Percentiles rank a stretch among this genome's conserved stretches.
These are phyloP conservation scores for Talaromyces sp. DNA, from an alignment of 2,329 filamentous ascomycete genomes.

Conservation along the genomic window DNA sequence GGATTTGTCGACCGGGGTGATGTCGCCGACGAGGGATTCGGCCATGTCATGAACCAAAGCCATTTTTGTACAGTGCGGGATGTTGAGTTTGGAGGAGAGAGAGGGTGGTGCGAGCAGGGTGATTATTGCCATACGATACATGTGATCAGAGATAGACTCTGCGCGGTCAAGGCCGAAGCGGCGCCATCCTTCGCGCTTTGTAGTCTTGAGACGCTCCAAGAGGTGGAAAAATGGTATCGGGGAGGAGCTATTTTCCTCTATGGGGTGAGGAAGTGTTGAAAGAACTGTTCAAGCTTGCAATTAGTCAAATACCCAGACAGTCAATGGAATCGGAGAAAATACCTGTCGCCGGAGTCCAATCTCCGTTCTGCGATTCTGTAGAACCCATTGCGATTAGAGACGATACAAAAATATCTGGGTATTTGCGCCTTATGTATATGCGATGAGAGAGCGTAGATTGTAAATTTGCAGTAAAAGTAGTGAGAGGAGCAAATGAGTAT, in stretches of 20 bases:
- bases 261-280: slow-evolving; percentile 59
- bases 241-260: slow-evolving; percentile 60
- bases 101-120: slow-evolving; percentile 82
- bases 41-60: slow-evolving; percentile 97
- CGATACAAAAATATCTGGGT: not conserved
- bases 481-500: not conserved
- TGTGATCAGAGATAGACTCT: slow-evolving; percentile 95
- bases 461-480: not conserved
- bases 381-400: slow-evolving; percentile 15
- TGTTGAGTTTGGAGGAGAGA: slow-evolving; percentile 68
- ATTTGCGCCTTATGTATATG: not conserved
- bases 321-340: not conserved
- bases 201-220: slow-evolving; percentile 90
- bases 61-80: slow-evolving; percentile 87
- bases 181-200: slow-evolving; percentile 92
- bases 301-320: not conserved
- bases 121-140: slow-evolving; percentile 99
- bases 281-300: slow-evolving; percentile 51
- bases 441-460: slow-evolving; percentile 8
- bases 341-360: slow-evolving; percentile 18
- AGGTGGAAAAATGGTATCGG: slow-evolving; percentile 93
- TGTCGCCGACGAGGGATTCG: slow-evolving; percentile 89
- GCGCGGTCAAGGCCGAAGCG: slow-evolving; percentile 72
- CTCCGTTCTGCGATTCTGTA: slow-evolving; percentile 9
- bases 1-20: slow-evolving; percentile 79